Conservation (phyloP, 2,329 filamentous ascomycete genomes). For the Claviceps monticola region DNA sequence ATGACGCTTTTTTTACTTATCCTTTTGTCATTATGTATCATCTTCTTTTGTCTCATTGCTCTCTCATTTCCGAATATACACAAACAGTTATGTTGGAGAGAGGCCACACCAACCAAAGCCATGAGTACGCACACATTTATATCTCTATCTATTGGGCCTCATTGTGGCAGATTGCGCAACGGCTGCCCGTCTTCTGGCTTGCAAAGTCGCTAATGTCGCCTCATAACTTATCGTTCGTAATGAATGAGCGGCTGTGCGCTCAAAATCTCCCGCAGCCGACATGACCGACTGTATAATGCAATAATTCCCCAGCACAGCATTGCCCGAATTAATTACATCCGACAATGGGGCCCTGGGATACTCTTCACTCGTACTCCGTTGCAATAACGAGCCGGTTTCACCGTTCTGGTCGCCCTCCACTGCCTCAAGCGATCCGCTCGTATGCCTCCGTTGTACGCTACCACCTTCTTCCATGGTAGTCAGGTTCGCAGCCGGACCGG, state of each 20-base stretch:
- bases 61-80: background rate
- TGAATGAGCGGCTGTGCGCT: conserved; percentile 35
- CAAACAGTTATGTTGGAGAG: background rate
- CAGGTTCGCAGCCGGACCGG: conserved; percentile 18
- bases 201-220: conserved; percentile 37
- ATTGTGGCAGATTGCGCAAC: conserved; percentile 12
- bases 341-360: conserved; percentile 24
- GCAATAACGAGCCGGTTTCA: conserved; percentile 15
- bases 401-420: conserved; percentile 13
- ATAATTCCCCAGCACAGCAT: conserved; percentile 39
- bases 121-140: background rate
- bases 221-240: conserved; percentile 41
- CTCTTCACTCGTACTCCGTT: conserved; percentile 15
- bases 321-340: conserved; percentile 40
- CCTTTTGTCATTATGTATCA: background rate
- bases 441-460: conserved; percentile 32
- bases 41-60: background rate
- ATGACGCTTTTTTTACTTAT: background rate
- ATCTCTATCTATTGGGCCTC: conserved; percentile 9
- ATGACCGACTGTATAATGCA: conserved; percentile 36
- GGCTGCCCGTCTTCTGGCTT: conserved; percentile 28
- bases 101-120: background rate
- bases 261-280: conserved; percentile 31
- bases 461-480: conserved; percentile 20
- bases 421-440: conserved; percentile 9